These are phyloP conservation scores for Castanospermum australe DNA, from an alignment of 306 rosid species.

Conservation along the genomic window DNA sequence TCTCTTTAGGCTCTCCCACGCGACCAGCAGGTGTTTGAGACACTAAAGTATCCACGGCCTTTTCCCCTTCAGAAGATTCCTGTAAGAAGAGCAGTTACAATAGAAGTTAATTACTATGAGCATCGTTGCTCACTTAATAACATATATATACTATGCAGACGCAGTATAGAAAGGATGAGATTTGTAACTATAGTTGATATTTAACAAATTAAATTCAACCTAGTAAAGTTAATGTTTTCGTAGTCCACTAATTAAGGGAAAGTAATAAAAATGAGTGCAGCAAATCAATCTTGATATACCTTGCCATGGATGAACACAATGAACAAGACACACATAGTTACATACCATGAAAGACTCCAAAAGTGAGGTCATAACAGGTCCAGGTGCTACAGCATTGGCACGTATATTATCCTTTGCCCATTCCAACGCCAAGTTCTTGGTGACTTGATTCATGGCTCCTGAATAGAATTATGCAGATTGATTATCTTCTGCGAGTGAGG, in stretches of 20 bases:
- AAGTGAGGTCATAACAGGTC: slow-evolving; percentile 28
- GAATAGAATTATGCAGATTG: neutral
- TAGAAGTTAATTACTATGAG: neutral
- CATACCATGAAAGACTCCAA: neutral
- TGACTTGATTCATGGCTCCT: slow-evolving; percentile 55
- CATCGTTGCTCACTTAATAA: neutral
- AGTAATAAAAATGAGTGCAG: neutral
- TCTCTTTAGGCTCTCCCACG: slow-evolving; percentile 38
- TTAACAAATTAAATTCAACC: neutral
- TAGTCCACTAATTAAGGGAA: too few relatives aligned
- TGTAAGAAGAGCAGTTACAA: neutral
- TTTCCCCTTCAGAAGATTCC: neutral
- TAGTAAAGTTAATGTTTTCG: too few relatives aligned
- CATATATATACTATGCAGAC: too few relatives aligned
- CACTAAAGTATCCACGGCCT: fast-evolving
- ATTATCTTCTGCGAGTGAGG: neutral
- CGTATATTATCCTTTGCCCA: slow-evolving; percentile 76
- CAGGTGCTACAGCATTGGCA: slow-evolving; percentile 58
- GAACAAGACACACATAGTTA: too few relatives aligned
- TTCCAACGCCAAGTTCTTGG: slow-evolving; percentile 64
- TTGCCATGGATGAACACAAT: neutral
- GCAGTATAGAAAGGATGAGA: too few relatives aligned
- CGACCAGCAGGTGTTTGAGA: slow-evolving; percentile 33
- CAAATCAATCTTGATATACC: neutral
- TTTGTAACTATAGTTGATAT: neutral